These are phyloP conservation scores for Ostreobium quekettii DNA, from an alignment of 139 green algal genomes.

Conservation along the genomic window DNA sequence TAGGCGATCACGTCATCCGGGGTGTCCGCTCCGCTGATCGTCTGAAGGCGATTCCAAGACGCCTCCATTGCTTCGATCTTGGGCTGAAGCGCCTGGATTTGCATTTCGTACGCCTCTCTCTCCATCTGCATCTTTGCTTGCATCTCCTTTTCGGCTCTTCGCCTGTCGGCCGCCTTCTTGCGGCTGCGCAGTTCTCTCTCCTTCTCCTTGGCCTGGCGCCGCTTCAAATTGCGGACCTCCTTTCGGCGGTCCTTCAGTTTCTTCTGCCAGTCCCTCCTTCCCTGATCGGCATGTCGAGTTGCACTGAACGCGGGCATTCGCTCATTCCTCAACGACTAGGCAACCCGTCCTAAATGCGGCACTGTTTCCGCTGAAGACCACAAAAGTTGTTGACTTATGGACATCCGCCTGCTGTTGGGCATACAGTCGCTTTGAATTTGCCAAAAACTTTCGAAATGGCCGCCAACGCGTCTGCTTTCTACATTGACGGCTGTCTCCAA, in stretches of 20 bases:
- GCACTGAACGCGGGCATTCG: no score
- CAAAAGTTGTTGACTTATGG: no score
- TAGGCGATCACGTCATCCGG: constrained; percentile 64
- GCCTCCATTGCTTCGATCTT: constrained; percentile 74
- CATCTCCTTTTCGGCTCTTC: constrained; percentile 39
- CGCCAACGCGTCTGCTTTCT: no score
- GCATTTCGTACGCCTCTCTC: constrained; percentile 49
- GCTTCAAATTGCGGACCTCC: constrained; percentile 71
- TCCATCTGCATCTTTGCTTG: constrained; percentile 51
- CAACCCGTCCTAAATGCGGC: no score
- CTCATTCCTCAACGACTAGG: no score
- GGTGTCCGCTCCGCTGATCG: constrained; percentile 53
- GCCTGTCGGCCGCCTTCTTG: constrained; percentile 48
- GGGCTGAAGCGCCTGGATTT: constrained; percentile 39
- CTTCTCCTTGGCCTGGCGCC: constrained; percentile 54
- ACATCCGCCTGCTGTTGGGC: no score
- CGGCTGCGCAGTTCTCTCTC: constrained; percentile 46
- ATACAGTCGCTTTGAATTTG: no score
- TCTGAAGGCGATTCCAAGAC: constrained; percentile 65
- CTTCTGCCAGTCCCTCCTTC: constrained; percentile 48
- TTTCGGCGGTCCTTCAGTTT: constrained; percentile 58
- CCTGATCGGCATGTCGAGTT: no score
- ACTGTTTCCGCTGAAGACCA: no score
- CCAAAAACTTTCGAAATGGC: no score
- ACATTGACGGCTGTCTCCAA: no score